A percentile compares a stretch with the other conserved stretches of the same genome.
Conservation (phyloP, 768 basidiomycete genomes). For the Mycena chlorophos region DNA sequence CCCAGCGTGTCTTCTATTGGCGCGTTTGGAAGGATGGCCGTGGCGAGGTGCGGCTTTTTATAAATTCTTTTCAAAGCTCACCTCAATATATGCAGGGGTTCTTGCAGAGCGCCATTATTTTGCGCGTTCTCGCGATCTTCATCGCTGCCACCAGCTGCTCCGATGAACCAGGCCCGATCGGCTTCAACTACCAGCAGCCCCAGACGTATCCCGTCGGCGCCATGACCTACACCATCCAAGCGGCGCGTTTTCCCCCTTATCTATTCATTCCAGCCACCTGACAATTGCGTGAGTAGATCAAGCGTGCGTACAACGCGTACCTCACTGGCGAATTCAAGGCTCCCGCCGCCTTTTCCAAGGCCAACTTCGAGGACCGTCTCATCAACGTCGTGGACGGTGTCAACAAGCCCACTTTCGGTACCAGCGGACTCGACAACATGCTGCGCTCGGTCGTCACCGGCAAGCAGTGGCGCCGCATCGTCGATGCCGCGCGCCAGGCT, state of each 20-base stretch:
- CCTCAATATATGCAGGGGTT: background rate
- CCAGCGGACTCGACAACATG: slow-evolving; percentile 40
- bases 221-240: background rate
- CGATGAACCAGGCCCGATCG: background rate
- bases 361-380: slow-evolving; percentile 1
- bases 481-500: background rate
- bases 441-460: slow-evolving; percentile 19
- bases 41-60: background rate
- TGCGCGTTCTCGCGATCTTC: background rate
- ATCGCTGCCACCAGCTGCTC: background rate
- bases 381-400: slow-evolving; percentile 4
- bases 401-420: slow-evolving; percentile 24
- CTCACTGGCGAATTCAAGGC: background rate
- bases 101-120: background rate
- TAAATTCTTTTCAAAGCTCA: background rate
- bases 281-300: background rate
- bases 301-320: background rate
- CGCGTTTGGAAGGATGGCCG: background rate
- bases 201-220: background rate
- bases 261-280: background rate
- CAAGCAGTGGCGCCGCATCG: background rate
- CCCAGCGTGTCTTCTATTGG: background rate
- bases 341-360: background rate
- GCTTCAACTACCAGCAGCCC: background rate
- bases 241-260: background rate